These are phyloP conservation scores for Metschnikowia proteae DNA, from an alignment of 805 yeast species.

Conservation along the genomic window DNA sequence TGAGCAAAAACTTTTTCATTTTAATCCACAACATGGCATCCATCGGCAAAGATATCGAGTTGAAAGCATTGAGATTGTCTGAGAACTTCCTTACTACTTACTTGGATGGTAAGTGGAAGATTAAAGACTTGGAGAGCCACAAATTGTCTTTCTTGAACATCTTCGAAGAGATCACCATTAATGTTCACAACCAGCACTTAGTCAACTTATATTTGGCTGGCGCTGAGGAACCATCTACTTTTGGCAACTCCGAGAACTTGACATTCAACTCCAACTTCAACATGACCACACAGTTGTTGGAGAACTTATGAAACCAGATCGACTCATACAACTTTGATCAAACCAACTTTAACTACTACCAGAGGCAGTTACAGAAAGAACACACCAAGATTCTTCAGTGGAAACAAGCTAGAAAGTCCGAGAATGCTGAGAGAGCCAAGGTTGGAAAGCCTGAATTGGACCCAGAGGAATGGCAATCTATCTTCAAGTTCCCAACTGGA, in stretches of 20 bases:
- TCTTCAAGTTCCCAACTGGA: slow-evolving; percentile 65
- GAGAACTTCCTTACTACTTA: slow-evolving; percentile 54
- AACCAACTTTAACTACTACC: slow-evolving; percentile 76
- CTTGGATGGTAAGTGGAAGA: slow-evolving; percentile 59
- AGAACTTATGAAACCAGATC: slow-evolving; percentile 61
- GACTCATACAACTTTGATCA: slow-evolving; percentile 77
- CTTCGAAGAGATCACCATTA: slow-evolving; percentile 67
- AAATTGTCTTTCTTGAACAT: slow-evolving; percentile 62
- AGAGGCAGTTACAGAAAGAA: slow-evolving; percentile 71
- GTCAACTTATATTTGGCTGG: slow-evolving; percentile 50
- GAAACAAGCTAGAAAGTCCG: slow-evolving; percentile 66
- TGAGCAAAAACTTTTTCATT: slow-evolving; percentile 53
- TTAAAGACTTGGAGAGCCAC: slow-evolving; percentile 57
- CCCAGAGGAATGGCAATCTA: slow-evolving; percentile 62
- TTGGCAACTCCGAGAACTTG: slow-evolving; percentile 34
- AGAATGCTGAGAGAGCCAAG: slow-evolving; percentile 58
- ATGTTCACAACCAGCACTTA: slow-evolving; percentile 64
- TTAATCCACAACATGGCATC: slow-evolving; percentile 69
- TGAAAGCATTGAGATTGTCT: slow-evolving; percentile 68
- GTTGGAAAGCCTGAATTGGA: slow-evolving; percentile 52
- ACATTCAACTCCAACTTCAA: slow-evolving; percentile 42
- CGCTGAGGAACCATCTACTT: slow-evolving; percentile 15
- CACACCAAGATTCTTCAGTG: slow-evolving; percentile 66
- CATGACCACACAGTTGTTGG: slow-evolving; percentile 49
- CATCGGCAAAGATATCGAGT: slow-evolving; percentile 57